Evolutionary conservation across 2,329 filamentous ascomycete species (phyloP).

Genomic region (Saccharata proteae): DNA sequence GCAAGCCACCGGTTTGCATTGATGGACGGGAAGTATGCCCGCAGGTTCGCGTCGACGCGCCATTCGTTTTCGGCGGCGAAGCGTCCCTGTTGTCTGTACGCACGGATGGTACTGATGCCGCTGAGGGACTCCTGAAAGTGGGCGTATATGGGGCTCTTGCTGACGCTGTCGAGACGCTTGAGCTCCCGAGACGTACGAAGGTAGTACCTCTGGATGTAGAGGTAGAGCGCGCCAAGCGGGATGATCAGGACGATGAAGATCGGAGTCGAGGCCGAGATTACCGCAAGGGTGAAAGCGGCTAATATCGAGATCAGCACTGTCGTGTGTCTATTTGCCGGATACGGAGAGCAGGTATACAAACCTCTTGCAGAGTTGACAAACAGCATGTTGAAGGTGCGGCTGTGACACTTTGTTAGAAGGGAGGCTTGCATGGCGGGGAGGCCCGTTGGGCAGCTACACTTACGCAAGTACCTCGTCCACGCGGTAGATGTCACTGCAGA

Average conservation of each 20-base stretch:
- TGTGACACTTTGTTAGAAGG: slow-evolving; percentile 3
- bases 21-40: slow-evolving; percentile 91
- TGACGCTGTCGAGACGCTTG: slow-evolving; percentile 91
- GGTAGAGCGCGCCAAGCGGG: slow-evolving; percentile 68
- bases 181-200: slow-evolving; percentile 90
- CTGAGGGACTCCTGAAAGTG: slow-evolving; percentile 97
- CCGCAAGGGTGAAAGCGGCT: slow-evolving; percentile 65
- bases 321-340: too few relatives aligned
- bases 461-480: slow-evolving; percentile 83
- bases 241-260: slow-evolving; percentile 70
- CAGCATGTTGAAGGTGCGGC: slow-evolving; percentile 88
- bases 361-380: slow-evolving; percentile 38
- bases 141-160: slow-evolving; percentile 89
- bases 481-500: slow-evolving; percentile 55
- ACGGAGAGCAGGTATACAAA: too few relatives aligned
- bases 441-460: slow-evolving; percentile 15
- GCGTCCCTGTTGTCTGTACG: slow-evolving; percentile 76
- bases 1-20: slow-evolving; percentile 86
- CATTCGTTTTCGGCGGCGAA: slow-evolving; percentile 94
- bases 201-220: slow-evolving; percentile 95
- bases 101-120: slow-evolving; percentile 88
- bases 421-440: background rate
- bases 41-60: slow-evolving; percentile 87
- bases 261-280: slow-evolving; percentile 75
- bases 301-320: too few relatives aligned